A percentile compares a stretch with the other conserved stretches of the same genome.
Evolutionary conservation across 2,329 filamentous ascomycete genomes (phyloP).

Genomic region (Botrytis galanthina): DNA sequence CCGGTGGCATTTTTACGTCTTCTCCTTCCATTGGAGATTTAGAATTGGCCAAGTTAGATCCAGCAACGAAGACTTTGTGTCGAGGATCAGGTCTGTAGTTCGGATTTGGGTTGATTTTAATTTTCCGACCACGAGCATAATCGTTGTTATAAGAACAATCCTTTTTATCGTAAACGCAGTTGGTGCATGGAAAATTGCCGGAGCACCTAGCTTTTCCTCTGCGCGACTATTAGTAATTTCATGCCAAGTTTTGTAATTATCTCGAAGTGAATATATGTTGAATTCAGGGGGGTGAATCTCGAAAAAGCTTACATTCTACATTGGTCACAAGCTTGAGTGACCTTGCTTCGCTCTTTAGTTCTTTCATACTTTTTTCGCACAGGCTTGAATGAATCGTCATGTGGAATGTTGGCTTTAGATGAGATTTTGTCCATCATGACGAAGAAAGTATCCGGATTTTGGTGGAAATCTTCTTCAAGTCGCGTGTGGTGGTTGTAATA

Average conservation of each 20-base stretch:
- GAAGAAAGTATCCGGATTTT: not conserved
- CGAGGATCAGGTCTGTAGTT: not conserved
- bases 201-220: conserved; percentile 44
- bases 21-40: not conserved
- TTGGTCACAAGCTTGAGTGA: conserved; percentile 48
- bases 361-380: not conserved
- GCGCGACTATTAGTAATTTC: not conserved
- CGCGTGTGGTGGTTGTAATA: not conserved
- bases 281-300: not conserved
- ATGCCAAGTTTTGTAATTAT: not conserved
- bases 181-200: conserved; percentile 42
- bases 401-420: not conserved
- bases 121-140: not conserved
- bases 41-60: not conserved
- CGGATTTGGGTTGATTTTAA: not conserved
- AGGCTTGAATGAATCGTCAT: too few relatives aligned
- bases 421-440: not conserved
- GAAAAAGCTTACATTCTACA: conserved; percentile 45
- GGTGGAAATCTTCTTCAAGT: not conserved
- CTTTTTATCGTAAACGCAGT: conserved; percentile 32
- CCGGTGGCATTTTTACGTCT: not conserved
- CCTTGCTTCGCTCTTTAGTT: conserved; percentile 32
- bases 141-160: not conserved
- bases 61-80: not conserved
- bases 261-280: not conserved